Conservation (phyloP, 805 yeast species). For the Isabelozyma rhagii region DNA sequence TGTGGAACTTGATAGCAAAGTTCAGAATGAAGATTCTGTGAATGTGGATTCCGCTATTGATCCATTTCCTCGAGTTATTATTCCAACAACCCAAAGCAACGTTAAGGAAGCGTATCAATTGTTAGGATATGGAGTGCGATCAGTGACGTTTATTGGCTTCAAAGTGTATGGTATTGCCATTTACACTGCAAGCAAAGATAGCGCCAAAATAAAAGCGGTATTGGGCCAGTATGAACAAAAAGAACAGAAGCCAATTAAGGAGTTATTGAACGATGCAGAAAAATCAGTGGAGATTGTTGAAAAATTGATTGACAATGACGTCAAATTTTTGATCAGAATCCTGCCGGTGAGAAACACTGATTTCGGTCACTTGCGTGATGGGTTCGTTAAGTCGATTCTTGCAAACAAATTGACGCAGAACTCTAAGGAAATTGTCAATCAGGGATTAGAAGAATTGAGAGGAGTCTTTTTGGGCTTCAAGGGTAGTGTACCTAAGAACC, state of each 20-base stretch:
- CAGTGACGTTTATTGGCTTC: slow-evolving; percentile 78
- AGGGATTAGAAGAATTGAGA: slow-evolving; percentile 68
- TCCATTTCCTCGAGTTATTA: slow-evolving; percentile 39
- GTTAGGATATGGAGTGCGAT: slow-evolving; percentile 77
- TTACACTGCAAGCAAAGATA: slow-evolving; percentile 66
- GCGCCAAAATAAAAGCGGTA: slow-evolving; percentile 21
- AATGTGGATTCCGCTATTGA: slow-evolving; percentile 48
- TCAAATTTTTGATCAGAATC: slow-evolving; percentile 68
- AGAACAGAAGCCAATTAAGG: slow-evolving; percentile 2
- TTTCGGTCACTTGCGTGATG: slow-evolving; percentile 85
- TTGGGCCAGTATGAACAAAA: slow-evolving; percentile 10
- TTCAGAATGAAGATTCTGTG: slow-evolving; percentile 21
- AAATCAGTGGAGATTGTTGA: slow-evolving; percentile 53
- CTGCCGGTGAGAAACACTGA: slow-evolving; percentile 90
- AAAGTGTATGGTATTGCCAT: slow-evolving; percentile 87
- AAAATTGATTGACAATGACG: slow-evolving; percentile 54
- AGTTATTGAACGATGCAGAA: slow-evolving; percentile 49
- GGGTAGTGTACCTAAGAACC: slow-evolving; percentile 75
- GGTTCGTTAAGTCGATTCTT: slow-evolving; percentile 75
- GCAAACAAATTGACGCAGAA: slow-evolving; percentile 60
- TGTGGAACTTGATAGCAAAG: background rate
- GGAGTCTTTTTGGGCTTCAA: slow-evolving; percentile 54
- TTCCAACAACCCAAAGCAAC: slow-evolving; percentile 8
- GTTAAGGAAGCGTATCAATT: slow-evolving; percentile 45
- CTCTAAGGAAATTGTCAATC: slow-evolving; percentile 34